A percentile compares a stretch with the other conserved stretches of the same genome.
Conservation (phyloP, 176 grass and related monocot species). For the Oryza glumipatula region DNA sequence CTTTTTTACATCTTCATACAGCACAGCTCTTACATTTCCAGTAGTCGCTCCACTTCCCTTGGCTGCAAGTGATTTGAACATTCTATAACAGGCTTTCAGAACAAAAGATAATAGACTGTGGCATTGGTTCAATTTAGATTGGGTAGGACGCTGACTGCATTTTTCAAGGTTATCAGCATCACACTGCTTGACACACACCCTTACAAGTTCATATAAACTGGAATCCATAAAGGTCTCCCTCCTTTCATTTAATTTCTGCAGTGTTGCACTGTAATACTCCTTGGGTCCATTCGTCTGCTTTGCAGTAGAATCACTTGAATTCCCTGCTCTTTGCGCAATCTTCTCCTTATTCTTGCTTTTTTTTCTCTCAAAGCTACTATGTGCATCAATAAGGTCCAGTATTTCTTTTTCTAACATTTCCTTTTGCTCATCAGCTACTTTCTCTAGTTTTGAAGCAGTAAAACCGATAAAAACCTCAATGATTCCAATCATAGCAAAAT, state of each 20-base stretch:
- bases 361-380: constrained; percentile 64
- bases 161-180: constrained; percentile 43
- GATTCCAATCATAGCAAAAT: constrained; percentile 53
- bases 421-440: constrained; percentile 54
- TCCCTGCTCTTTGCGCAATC: constrained; percentile 43
- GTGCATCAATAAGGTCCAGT: constrained; percentile 61
- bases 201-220: constrained; percentile 65
- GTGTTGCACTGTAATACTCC: constrained; percentile 49
- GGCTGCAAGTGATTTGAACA: constrained; percentile 55
- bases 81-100: constrained; percentile 69
- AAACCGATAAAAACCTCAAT: constrained; percentile 73
- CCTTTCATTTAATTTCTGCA: constrained; percentile 58
- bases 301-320: constrained; percentile 50
- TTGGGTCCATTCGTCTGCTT: constrained; percentile 48
- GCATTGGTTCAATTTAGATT: constrained; percentile 51
- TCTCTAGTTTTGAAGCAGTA: constrained; percentile 62
- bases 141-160: constrained; percentile 49
- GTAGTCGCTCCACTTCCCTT: constrained; percentile 26
- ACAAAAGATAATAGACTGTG: constrained; percentile 61
- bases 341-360: constrained; percentile 52
- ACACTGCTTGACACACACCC: constrained; percentile 51
- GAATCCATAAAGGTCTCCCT: constrained; percentile 59
- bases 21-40: constrained; percentile 42
- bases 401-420: constrained; percentile 76
- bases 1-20: constrained; percentile 55